phyloP scores from a whole-genome alignment of 768 basidiomycete genomes.

The Asterophora lycoperdoides region DNA sequence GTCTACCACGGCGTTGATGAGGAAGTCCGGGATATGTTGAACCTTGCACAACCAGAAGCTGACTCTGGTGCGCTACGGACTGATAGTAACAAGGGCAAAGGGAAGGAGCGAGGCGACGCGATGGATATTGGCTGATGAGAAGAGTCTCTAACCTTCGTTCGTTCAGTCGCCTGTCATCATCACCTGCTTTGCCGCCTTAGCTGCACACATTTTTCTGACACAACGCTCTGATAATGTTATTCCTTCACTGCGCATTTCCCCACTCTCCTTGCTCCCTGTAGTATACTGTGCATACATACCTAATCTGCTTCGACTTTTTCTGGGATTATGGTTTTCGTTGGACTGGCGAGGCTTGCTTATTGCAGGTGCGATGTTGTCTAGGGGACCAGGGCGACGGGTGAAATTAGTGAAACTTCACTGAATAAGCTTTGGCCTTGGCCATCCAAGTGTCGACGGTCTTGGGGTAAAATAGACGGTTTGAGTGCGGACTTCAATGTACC shows the following conservation, averaged over 20 bases:
- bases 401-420: too few species aligned
- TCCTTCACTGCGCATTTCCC: constrained; percentile 16
- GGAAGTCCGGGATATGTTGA: constrained; percentile 43
- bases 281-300: background rate
- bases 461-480: too few species aligned
- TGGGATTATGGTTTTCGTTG: background rate
- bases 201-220: background rate
- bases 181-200: constrained; percentile 8
- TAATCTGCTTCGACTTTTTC: constrained; percentile 5
- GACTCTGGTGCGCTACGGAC: constrained; percentile 16
- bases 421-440: too few species aligned
- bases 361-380: too few species aligned
- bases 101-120: constrained; percentile 46
- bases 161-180: background rate
- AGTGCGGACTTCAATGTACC: too few species aligned
- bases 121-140: constrained; percentile 65
- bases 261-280: constrained; percentile 12
- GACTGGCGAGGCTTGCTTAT: background rate
- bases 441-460: too few species aligned
- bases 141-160: constrained; percentile 3
- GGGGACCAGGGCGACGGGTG: too few species aligned
- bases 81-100: constrained; percentile 42
- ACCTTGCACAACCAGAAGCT: constrained; percentile 19
- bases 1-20: constrained; percentile 75
- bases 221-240: constrained; percentile 13